phyloP scores from a whole-genome alignment of 139 green algal genomes.

The Zygnema cylindricum region DNA sequence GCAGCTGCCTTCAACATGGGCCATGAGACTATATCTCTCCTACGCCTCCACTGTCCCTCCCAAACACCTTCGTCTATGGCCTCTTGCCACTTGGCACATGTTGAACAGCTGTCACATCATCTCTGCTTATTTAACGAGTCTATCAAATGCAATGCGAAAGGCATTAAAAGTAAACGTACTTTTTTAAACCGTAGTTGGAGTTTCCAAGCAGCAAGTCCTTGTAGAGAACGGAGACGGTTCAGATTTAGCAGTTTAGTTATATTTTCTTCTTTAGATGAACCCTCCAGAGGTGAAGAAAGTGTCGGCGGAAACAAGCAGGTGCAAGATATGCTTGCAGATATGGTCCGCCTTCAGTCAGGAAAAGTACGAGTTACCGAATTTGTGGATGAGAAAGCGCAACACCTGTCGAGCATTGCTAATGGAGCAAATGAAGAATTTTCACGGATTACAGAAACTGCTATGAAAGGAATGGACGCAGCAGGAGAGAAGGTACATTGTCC shows the following conservation, averaged over 20 bases:
- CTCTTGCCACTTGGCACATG: no score
- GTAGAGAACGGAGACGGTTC: no score
- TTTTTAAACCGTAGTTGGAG: no score
- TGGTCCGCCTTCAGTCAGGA: constrained; percentile 7
- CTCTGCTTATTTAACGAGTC: no score
- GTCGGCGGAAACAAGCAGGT: background rate
- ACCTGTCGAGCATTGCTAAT: constrained; percentile 27
- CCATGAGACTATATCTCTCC: no score
- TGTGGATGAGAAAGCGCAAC: constrained; percentile 21
- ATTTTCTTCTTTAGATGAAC: background rate
- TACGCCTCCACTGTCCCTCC: no score
- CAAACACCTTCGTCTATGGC: no score
- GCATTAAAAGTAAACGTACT: no score
- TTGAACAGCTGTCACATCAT: no score
- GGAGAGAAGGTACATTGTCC: constrained; percentile 18
- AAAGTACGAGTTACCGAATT: constrained; percentile 8
- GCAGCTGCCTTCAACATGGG: no score
- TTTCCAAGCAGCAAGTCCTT: no score
- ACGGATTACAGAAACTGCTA: constrained; percentile 12
- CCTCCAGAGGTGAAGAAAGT: background rate
- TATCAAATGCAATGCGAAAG: no score
- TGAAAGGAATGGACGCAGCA: constrained; percentile 8
- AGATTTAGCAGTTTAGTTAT: background rate
- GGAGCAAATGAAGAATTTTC: constrained; percentile 9
- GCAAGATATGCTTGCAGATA: background rate